Conservation (phyloP, 768 basidiomycete genomes). For the Panellus pusillus region DNA sequence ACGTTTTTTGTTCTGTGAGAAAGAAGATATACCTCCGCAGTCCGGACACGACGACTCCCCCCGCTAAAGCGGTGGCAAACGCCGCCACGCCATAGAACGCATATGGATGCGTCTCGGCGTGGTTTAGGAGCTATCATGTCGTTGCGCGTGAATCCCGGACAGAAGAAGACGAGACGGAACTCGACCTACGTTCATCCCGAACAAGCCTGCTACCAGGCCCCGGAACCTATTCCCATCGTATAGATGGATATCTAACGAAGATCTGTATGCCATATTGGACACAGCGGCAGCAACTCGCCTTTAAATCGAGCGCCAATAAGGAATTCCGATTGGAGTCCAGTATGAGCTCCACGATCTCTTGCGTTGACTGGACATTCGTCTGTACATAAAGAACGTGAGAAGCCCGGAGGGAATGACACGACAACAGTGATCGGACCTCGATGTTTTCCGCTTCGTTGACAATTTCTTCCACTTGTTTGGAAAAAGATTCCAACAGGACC, state of each 20-base stretch:
- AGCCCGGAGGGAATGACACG: background rate
- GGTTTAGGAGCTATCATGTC: slow-evolving; percentile 63
- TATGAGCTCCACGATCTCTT: slow-evolving; percentile 97
- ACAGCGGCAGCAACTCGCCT: slow-evolving; percentile 46
- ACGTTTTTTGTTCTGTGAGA: slow-evolving; percentile 3
- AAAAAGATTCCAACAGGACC: slow-evolving; percentile 89
- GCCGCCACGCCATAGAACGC: slow-evolving; percentile 72
- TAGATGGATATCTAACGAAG: slow-evolving; percentile 77
- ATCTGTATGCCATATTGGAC: slow-evolving; percentile 1
- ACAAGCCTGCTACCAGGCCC: slow-evolving; percentile 89
- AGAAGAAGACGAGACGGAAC: slow-evolving; percentile 11
- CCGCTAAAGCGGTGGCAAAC: slow-evolving; percentile 55
- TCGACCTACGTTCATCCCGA: slow-evolving; percentile 91
- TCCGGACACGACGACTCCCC: slow-evolving; percentile 64
- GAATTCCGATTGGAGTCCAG: slow-evolving; percentile 95
- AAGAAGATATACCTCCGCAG: slow-evolving; percentile 53
- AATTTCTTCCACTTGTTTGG: slow-evolving; percentile 96
- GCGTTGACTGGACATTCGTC: slow-evolving; percentile 95
- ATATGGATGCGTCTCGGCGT: slow-evolving; percentile 69
- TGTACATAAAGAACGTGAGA: slow-evolving; percentile 27
- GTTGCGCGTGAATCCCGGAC: slow-evolving; percentile 18
- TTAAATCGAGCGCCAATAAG: slow-evolving; percentile 86
- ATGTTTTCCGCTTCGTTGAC: slow-evolving; percentile 91
- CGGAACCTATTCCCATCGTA: slow-evolving; percentile 89
- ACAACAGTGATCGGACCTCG: slow-evolving; percentile 47